Base-by-base conservation (phyloP, 805 yeast species). In the Cyberlindnera americana region DNA sequence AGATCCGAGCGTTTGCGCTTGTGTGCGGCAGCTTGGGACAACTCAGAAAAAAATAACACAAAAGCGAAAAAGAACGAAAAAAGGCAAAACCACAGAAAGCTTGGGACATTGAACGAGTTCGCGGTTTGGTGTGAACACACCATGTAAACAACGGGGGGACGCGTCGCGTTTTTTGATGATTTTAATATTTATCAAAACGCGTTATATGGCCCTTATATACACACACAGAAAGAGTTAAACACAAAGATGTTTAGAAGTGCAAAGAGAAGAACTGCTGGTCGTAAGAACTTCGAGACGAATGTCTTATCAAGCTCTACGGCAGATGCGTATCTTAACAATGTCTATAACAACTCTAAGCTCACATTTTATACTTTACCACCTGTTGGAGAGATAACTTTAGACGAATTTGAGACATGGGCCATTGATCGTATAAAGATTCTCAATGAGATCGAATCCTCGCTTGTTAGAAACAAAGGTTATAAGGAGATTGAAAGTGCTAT, bases 361-460 rank as follows among this genome's bases (percentile, higher is more conserved):
- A 78, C 87, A 16, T 77, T 91, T 54, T 93, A 93, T 62, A 75
- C 69, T 19, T 48, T 66, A 6, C 93, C 95, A 10, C 98, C 98
- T 1, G 64, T 72, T 23, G 79, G 81, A 12, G 98, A 93, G 61
- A 81, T 93, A 53, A 87, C 97, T 0, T 62, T 93, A 14, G 97
- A 90, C 48, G 86, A 93, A 54, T 93, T 93, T 62, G 99, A 93
- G 64, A 71, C 73, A 5, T 93, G 97, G 96, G 98, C 98, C 5
- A 82, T 93, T 39, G 98, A 91, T 56, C 67, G 99, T 44, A 69
- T 91, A 47, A 80, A 83, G 56, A 77, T 93, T 8, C 69, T 93
- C 43, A 74, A 89, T 39, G 96, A 88, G 57, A 81, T 93, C 36
- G 97, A 91, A 54, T 74, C 87, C 1, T 77, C 84, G 47, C 54